Evolutionary conservation across 768 basidiomycete genomes (phyloP).

Genomic region (Hydnum rufescens): DNA sequence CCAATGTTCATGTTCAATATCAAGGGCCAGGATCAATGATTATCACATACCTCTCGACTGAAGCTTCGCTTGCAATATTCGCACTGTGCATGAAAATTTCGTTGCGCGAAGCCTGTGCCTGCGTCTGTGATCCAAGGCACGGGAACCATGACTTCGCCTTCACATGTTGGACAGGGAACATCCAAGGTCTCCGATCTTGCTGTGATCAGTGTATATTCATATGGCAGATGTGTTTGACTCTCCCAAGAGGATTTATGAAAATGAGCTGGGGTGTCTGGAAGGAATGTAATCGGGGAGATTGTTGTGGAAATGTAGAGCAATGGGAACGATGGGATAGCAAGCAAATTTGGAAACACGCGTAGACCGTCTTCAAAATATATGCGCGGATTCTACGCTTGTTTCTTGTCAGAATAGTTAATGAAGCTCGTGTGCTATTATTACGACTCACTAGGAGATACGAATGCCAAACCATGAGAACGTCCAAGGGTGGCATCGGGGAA

Average conservation of each 20-base stretch:
- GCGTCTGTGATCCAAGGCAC: constrained; percentile 10
- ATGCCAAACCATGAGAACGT: constrained; percentile 12
- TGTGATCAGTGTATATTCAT: constrained; percentile 2
- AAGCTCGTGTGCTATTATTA: too few relatives aligned
- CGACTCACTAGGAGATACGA: constrained; percentile 8
- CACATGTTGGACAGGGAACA: background rate
- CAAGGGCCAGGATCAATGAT: background rate
- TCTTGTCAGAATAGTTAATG: background rate
- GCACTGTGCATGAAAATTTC: constrained; percentile 5
- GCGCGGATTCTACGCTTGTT: constrained; percentile 9
- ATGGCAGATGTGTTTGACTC: constrained; percentile 6
- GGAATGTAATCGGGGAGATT: constrained; percentile 7
- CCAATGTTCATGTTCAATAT: background rate
- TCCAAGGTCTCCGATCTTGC: background rate
- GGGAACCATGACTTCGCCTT: background rate
- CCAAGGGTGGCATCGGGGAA: constrained; percentile 9
- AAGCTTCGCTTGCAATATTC: background rate
- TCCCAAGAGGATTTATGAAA: background rate
- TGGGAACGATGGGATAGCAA: constrained; percentile 5
- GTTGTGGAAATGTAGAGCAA: constrained; percentile 4
- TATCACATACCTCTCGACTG: constrained; percentile 6
- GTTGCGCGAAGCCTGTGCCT: constrained; percentile 12
- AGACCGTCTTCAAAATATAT: constrained; percentile 11
- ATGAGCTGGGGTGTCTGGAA: constrained; percentile 4
- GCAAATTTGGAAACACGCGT: background rate